Evolutionary conservation across 352 stramenopile genomes (phyloP), one percentile per base, ranked within the genome.

Genomic region (Phytophthora sojae): DNA sequence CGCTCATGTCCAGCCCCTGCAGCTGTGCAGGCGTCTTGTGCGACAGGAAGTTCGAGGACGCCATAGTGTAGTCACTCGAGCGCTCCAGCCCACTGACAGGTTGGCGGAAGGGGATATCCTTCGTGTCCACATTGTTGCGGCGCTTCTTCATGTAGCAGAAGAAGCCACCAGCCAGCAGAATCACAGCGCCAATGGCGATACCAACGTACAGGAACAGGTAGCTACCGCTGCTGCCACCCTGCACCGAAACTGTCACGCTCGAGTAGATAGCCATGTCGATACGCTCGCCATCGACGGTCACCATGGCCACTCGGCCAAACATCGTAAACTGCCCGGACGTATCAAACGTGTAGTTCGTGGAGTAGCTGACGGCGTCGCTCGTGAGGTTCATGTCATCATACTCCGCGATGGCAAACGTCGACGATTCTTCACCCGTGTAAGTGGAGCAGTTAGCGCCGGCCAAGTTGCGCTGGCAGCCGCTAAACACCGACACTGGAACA

Each of bases 181-280:
- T 93, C 1, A 84, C 50, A 1, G 71, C 81, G 39, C 87, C 87
- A 25, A 93, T 92, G 30, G 75, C 85, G 26, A 93, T 54, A n/a
- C 85, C 86, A 44, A 93, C 74, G 73, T 93, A 93, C 21, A 95
- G 57, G 57, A 93, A 93, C 19, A 85, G 30, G 29, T 77, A 79
- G 57, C 83, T 84, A 17, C 72, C 76, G 2, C 73, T 77, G 37
- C 77, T 90, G 23, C 77, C 77, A 39, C 66, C 72, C 0, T 81
- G 62, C n/a, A 91, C 78, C 17, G 85, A 79, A 26, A 91, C 87
- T 9, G 78, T 78, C 35, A 93, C 68, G 35, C 72, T 88, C 47
- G 85, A 93, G 72, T 95, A 95, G 32, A 95, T 88, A 14, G 87
- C 87, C 85, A 93, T 92, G 51, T 95, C 85, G 65, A 95, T 80